Evolutionary conservation across 2,329 filamentous ascomycete species (phyloP), one percentile per base, ranked within the genome.

Genomic region (Verruconis gallopava): DNA sequence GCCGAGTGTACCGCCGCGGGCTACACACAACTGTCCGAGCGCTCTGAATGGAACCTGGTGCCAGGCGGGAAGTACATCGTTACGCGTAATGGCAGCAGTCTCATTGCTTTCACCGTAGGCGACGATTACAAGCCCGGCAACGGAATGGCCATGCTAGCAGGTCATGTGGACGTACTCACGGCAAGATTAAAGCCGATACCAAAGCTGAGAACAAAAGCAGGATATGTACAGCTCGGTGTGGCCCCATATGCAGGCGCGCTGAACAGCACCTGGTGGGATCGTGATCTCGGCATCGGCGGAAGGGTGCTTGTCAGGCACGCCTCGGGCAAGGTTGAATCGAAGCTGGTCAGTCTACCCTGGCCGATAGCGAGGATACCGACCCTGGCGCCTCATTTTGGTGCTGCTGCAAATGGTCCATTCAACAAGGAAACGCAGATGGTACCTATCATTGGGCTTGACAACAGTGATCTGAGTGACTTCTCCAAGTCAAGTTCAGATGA

Each of bases 231-330:
- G 65, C 73, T 96, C 6, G 42, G 42, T 18, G 85, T 96, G 41
- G 88, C 91, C 2, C 91, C 84, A 1, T 98, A 96, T 57, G 89
- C 86, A 6, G 89, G 91, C 39, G 86, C 70, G 1, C 65, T 96
- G 47, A 91, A 88, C 57, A 69, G 71, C 48, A 96, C 91, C 1
- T 96, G 91, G 91, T 96, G 88, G 89, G 91, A 96, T 60, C 77
- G 91, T 28, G 91, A 98, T 60, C 72, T 98, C 40, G 80, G 83
- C 49, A 82, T 96, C 52, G 91, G 86, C 49, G 91, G 91, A 30
- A 73, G 86, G 35, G 89, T 96, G 3, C 69, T 96, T 38, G 79
- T 96, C 36, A 82, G 79, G 48, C 79, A 94, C 51, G 58, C 70
- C 3, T 63, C 75, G 2, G 81, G 81, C 50, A 93, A 89, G 71